Conservation (phyloP, 176 grass and related monocot genomes). For the Rhynchospora tenuis region DNA sequence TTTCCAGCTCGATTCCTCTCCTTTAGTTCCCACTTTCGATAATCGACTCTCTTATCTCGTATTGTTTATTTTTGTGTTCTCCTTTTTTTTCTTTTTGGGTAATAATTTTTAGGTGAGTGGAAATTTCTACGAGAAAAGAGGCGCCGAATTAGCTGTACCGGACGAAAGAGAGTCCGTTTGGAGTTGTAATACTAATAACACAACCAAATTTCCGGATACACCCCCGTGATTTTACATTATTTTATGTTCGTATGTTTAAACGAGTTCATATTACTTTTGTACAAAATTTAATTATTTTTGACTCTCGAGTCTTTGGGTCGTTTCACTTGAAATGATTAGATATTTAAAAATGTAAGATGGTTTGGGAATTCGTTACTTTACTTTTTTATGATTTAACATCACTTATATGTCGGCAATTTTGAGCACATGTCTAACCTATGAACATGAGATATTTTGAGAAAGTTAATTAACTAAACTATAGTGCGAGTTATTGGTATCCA, state of each 20-base stretch:
- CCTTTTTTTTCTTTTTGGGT: conserved; percentile 23
- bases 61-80: not conserved
- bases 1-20: conserved; percentile 29
- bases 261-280: not conserved
- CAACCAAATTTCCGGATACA: not conserved
- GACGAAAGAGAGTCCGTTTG: conserved; percentile 35
- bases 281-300: not conserved
- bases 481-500: not conserved
- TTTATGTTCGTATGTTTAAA: not conserved
- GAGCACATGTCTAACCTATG: not conserved
- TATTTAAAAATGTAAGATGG: not conserved
- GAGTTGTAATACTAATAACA: conserved; percentile 27
- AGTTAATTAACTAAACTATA: not conserved
- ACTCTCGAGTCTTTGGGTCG: not conserved
- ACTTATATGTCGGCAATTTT: not conserved
- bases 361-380: not conserved
- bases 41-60: conserved; percentile 14
- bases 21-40: conserved; percentile 23
- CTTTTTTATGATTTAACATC: not conserved
- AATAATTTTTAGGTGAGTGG: conserved; percentile 2
- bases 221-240: not conserved
- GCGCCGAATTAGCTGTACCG: conserved; percentile 59
- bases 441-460: not conserved
- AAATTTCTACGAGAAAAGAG: conserved; percentile 28
- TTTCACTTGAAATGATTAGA: not conserved